phyloP scores from a whole-genome alignment of 2,329 filamentous ascomycete genomes.

The Fusarium setosum region DNA sequence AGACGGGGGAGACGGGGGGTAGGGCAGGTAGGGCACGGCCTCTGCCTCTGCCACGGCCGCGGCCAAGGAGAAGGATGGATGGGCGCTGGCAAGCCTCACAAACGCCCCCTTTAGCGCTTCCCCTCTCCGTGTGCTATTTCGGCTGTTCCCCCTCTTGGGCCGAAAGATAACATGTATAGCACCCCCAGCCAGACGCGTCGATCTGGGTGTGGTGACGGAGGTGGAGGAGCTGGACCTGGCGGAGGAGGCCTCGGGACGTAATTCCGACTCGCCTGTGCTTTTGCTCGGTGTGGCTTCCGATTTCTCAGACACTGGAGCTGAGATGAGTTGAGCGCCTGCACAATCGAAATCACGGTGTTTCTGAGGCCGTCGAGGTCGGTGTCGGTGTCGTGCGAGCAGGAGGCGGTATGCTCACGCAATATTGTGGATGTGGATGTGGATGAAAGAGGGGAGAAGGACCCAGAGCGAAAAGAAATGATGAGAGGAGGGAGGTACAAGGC shows the following conservation, averaged over 20 bases:
- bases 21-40: slow-evolving; percentile 16
- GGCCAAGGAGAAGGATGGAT: slow-evolving; percentile 25
- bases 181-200: slow-evolving; percentile 4
- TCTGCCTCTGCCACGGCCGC: slow-evolving; percentile 11
- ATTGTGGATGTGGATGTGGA: slow-evolving; percentile 3
- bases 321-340: background rate
- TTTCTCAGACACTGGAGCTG: background rate
- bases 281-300: background rate
- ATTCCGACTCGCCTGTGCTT: slow-evolving; percentile 16
- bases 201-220: slow-evolving; percentile 14
- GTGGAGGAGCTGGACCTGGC: slow-evolving; percentile 16
- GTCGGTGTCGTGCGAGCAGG: background rate
- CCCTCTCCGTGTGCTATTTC: slow-evolving; percentile 38
- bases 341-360: background rate
- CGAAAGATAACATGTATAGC: background rate
- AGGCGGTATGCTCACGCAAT: background rate
- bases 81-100: slow-evolving; percentile 37
- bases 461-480: slow-evolving; percentile 6
- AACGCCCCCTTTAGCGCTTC: slow-evolving; percentile 35
- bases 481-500: slow-evolving; percentile 2
- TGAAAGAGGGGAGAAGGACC: slow-evolving; percentile 21
- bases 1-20: slow-evolving; percentile 9
- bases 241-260: slow-evolving; percentile 23
- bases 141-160: slow-evolving; percentile 31
- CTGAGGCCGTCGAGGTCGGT: background rate